Percentiles rank a stretch among this genome's conserved stretches.
Conservation (phyloP, 129 eudicot genomes). For the Lactuca sativa region DNA sequence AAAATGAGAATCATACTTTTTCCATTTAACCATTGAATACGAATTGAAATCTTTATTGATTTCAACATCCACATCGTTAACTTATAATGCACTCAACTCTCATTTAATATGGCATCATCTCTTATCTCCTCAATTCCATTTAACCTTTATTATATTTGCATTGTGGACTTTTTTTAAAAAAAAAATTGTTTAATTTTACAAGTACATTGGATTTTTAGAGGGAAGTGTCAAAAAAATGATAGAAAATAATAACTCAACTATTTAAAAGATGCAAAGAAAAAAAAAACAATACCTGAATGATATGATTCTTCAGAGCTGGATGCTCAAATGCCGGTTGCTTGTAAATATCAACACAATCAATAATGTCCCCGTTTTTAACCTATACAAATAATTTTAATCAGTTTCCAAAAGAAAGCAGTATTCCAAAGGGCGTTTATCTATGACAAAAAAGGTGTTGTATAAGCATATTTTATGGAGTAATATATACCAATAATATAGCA, state of each 20-base stretch:
- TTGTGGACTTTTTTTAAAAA: too few relatives aligned
- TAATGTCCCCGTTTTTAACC: conserved; percentile 58
- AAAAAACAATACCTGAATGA: conserved; percentile 37
- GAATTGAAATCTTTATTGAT: too few relatives aligned
- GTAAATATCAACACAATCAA: conserved; percentile 54
- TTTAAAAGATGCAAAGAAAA: not conserved
- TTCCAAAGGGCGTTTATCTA: not conserved
- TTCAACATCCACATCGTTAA: too few relatives aligned
- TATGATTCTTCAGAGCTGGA: conserved; percentile 49
- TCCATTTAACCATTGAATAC: too few relatives aligned
- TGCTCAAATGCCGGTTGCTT: conserved; percentile 67
- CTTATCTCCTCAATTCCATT: too few relatives aligned
- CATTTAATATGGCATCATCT: too few relatives aligned
- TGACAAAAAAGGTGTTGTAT: not conserved
- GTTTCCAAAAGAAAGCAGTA: not conserved
- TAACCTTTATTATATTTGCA: too few relatives aligned
- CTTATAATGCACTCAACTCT: too few relatives aligned
- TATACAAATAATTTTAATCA: not conserved
- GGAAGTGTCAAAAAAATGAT: not conserved
- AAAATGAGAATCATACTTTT: too few relatives aligned
- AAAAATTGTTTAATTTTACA: not conserved
- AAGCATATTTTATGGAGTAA: not conserved
- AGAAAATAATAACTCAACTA: not conserved
- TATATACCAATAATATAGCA: not conserved
- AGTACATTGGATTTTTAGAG: not conserved